Conservation (phyloP, 2,329 filamentous ascomycete species). For the Botrytis fragariae region DNA sequence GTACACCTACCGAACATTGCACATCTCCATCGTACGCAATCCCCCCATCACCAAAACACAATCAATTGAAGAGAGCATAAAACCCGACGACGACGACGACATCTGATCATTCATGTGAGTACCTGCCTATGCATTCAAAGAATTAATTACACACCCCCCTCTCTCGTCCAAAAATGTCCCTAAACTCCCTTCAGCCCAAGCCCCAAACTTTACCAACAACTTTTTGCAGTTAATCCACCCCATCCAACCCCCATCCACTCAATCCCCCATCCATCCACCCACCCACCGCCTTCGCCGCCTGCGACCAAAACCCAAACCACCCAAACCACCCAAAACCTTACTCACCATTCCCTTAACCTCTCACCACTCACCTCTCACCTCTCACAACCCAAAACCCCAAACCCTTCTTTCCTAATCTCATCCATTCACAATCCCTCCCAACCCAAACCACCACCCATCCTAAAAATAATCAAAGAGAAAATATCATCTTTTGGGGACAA, state of each 20-base stretch:
- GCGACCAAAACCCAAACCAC: not conserved
- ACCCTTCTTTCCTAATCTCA: conserved; percentile 11
- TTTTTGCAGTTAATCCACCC: not conserved
- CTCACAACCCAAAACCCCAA: not conserved
- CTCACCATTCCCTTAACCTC: not conserved
- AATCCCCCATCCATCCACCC: not conserved
- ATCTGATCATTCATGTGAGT: not conserved
- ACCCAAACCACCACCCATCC: not conserved
- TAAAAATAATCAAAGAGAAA: not conserved
- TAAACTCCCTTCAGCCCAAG: not conserved
- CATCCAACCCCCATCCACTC: not conserved
- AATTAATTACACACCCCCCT: not conserved
- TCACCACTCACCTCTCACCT: not conserved
- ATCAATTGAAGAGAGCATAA: too few relatives aligned
- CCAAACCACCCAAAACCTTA: not conserved
- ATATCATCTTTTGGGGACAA: conserved; percentile 16
- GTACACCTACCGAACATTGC: too few relatives aligned
- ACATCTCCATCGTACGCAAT: too few relatives aligned
- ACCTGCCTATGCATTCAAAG: not conserved
- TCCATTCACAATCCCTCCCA: conserved; percentile 17
- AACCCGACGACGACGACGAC: not conserved
- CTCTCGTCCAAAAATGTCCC: not conserved
- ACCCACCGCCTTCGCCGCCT: not conserved
- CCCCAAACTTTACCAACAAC: conserved; percentile 1
- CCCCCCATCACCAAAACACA: too few relatives aligned